These are phyloP conservation scores for Podaxis pistillaris DNA, from an alignment of 768 basidiomycete genomes.

Conservation along the genomic window DNA sequence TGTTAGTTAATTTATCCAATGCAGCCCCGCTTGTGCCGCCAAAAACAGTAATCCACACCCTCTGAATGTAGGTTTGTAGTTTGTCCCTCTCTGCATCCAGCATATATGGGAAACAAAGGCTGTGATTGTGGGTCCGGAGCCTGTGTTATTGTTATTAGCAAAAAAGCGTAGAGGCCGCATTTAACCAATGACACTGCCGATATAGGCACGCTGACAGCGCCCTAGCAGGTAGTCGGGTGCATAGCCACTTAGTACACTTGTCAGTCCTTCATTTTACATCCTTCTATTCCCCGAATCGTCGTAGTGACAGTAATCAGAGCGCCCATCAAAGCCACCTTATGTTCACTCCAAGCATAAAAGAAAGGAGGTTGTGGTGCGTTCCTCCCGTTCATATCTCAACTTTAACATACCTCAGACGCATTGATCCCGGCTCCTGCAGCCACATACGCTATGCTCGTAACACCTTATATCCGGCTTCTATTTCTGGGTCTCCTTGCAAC, in stretches of 20 bases:
- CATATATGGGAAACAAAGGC: too few species aligned
- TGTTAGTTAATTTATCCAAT: too few species aligned
- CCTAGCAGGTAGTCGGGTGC: background rate
- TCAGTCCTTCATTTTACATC: background rate
- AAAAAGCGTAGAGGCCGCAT: too few species aligned
- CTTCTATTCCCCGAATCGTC: background rate
- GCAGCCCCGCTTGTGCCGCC: too few species aligned
- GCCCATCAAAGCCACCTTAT: background rate
- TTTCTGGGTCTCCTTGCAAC: background rate
- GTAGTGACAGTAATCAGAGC: background rate
- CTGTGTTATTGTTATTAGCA: too few species aligned
- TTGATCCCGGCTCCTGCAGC: background rate
- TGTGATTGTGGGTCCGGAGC: too few species aligned
- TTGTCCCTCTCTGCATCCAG: too few species aligned
- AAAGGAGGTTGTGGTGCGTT: background rate
- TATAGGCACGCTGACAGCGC: background rate
- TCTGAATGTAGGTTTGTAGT: too few species aligned
- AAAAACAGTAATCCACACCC: too few species aligned
- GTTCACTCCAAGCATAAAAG: background rate
- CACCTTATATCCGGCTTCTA: background rate
- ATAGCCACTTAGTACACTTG: background rate
- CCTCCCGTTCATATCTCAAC: background rate
- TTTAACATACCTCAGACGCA: background rate
- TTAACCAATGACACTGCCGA: background rate
- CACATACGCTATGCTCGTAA: background rate